phyloP scores from a whole-genome alignment of 1,284 basidiomycete species.

The Singerocomus inundabilis region DNA sequence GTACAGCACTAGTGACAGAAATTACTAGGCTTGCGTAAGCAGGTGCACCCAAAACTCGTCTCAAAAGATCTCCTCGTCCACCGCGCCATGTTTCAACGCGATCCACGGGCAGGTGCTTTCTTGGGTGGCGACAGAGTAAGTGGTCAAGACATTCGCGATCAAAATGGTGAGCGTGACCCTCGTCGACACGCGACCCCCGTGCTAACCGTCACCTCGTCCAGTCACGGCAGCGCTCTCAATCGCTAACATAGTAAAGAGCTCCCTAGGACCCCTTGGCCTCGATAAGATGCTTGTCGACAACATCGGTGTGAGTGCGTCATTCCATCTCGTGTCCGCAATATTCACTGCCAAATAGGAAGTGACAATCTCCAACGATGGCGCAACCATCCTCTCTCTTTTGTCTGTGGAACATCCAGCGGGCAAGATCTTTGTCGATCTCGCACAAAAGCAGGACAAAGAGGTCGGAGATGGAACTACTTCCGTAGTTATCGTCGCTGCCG shows the following conservation, averaged over 20 bases:
- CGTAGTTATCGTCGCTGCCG: constrained; percentile 96
- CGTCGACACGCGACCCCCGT: not conserved
- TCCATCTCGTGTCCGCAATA: not conserved
- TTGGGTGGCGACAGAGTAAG: constrained; percentile 92
- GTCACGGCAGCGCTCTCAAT: constrained; percentile 96
- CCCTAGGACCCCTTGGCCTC: constrained; percentile 90
- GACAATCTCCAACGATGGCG: constrained; percentile 99
- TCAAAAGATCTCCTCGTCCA: not conserved
- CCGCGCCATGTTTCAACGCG: constrained; percentile 73
- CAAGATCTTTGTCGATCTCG: constrained; percentile 95
- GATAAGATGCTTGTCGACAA: constrained; percentile 99
- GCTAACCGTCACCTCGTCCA: constrained; percentile 30
- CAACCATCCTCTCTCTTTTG: constrained; percentile 92
- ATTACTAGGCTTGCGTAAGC: constrained; percentile 30
- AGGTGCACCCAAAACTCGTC: not conserved
- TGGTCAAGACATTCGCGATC: constrained; percentile 94
- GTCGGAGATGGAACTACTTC: constrained; percentile 99
- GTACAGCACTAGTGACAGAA: too few species aligned
- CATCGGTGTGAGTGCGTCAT: constrained; percentile 72
- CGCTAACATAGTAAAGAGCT: constrained; percentile 97
- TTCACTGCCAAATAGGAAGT: constrained; percentile 69
- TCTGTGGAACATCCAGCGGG: constrained; percentile 95
- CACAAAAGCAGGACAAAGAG: constrained; percentile 99
- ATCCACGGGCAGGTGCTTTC: constrained; percentile 85
- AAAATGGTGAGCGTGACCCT: constrained; percentile 68